Evolutionary conservation across 2,329 filamentous ascomycete species (phyloP).

Genomic region (Trichoderma atrobrunneum): DNA sequence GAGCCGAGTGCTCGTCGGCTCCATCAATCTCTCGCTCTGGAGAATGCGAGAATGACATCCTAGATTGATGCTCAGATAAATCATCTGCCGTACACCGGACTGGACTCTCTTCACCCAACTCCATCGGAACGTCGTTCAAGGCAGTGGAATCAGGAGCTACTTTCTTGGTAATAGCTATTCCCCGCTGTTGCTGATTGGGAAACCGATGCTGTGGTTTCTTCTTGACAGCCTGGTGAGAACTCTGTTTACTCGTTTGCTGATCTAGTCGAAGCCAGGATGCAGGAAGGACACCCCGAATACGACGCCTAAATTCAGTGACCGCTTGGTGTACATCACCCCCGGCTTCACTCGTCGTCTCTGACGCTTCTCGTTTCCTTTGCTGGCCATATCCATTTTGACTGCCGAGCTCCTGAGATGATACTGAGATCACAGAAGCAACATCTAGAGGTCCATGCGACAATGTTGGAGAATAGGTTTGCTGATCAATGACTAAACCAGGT

Average conservation of each 20-base stretch:
- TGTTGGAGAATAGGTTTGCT: neutral
- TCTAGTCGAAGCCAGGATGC: slow-evolving; percentile 66
- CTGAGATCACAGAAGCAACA: slow-evolving; percentile 17
- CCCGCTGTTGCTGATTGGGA: slow-evolving; percentile 42
- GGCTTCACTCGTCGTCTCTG: slow-evolving; percentile 27
- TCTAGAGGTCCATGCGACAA: neutral
- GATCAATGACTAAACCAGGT: neutral
- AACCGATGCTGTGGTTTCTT: slow-evolving; percentile 33
- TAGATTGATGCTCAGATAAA: slow-evolving; percentile 21
- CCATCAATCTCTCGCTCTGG: neutral
- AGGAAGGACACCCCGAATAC: slow-evolving; percentile 60
- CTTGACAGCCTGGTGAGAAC: slow-evolving; percentile 29
- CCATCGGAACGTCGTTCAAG: slow-evolving; percentile 37
- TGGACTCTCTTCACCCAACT: slow-evolving; percentile 45
- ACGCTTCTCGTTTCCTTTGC: slow-evolving; percentile 13
- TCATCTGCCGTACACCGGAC: slow-evolving; percentile 30
- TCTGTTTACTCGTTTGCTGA: slow-evolving; percentile 40
- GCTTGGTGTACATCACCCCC: slow-evolving; percentile 39
- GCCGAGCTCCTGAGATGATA: slow-evolving; percentile 28
- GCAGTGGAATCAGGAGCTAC: slow-evolving; percentile 29
- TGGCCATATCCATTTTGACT: slow-evolving; percentile 7
- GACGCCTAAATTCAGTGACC: slow-evolving; percentile 40
- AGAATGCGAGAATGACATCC: neutral
- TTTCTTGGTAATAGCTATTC: slow-evolving; percentile 48
- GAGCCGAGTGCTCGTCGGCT: slow-evolving; percentile 27